phyloP scores from a whole-genome alignment of 768 basidiomycete genomes.

The Lentinula sp. region DNA sequence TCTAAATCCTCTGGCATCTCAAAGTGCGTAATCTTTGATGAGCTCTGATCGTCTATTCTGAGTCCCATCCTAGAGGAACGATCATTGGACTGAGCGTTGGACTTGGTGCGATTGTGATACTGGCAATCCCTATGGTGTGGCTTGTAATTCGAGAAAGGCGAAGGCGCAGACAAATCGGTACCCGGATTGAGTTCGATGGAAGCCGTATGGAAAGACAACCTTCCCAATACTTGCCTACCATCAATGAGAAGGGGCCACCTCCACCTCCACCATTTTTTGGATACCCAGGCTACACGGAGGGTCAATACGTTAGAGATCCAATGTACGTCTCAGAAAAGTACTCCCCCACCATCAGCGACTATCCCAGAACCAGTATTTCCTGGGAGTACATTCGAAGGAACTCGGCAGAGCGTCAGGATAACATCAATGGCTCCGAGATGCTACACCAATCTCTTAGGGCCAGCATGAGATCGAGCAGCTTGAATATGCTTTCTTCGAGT shows the following conservation, averaged over 20 bases:
- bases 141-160: conserved; percentile 38
- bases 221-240: neutral
- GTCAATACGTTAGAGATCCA: conserved; percentile 24
- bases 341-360: conserved; percentile 19
- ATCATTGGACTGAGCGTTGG: conserved; percentile 41
- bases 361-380: conserved; percentile 3
- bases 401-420: neutral
- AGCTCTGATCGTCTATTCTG: neutral
- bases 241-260: conserved; percentile 6
- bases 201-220: conserved; percentile 17
- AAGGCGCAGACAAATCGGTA: conserved; percentile 20
- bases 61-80: conserved; percentile 25
- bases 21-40: conserved; percentile 10
- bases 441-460: neutral
- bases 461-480: neutral
- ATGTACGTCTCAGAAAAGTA: conserved; percentile 27
- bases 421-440: neutral
- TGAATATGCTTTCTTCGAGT: conserved; percentile 2
- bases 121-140: conserved; percentile 34
- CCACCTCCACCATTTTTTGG: conserved; percentile 4
- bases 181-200: conserved; percentile 16
- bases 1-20: conserved; percentile 5
- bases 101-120: conserved; percentile 30
- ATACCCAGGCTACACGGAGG: conserved; percentile 1
- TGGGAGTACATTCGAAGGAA: conserved; percentile 4